These are phyloP conservation scores for Pseudonitzschia multiseries DNA, from an alignment of 108 stramenopile species.

Conservation along the genomic window DNA sequence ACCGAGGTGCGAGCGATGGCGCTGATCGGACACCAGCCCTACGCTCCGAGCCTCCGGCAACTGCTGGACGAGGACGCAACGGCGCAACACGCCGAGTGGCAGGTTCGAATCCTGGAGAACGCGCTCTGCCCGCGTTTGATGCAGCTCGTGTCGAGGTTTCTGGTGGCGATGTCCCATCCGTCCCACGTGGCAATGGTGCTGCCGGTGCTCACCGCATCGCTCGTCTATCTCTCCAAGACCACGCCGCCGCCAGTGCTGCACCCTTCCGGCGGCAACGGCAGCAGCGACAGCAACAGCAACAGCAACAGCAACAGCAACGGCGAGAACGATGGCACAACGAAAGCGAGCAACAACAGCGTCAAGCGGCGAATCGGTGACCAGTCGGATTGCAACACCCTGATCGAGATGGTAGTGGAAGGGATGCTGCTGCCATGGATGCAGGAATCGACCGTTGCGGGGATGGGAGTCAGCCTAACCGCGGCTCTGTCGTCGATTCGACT, in stretches of 20 bases:
- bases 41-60: constrained; percentile 33
- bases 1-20: constrained; percentile 30
- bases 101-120: constrained; percentile 54
- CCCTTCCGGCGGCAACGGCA: too few relatives aligned
- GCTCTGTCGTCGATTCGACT: constrained; percentile 60
- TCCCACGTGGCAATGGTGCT: constrained; percentile 42
- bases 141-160: constrained; percentile 47
- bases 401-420: constrained; percentile 45
- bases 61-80: constrained; percentile 48
- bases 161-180: constrained; percentile 29
- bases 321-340: constrained; percentile 33
- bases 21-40: constrained; percentile 23
- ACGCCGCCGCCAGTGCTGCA: constrained; percentile 26
- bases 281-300: too few relatives aligned
- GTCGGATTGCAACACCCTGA: constrained; percentile 33
- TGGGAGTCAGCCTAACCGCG: constrained; percentile 23
- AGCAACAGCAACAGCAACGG: too few relatives aligned
- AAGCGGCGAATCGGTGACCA: constrained; percentile 41
- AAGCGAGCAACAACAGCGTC: background rate
- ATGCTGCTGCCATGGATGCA: constrained; percentile 52
- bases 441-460: constrained; percentile 1
- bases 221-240: constrained; percentile 54
- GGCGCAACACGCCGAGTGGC: constrained; percentile 49
- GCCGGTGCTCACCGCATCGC: constrained; percentile 54
- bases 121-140: constrained; percentile 60